A percentile compares a stretch with the other conserved stretches of the same genome.
These are phyloP conservation scores for Dactylellina drechsleri DNA, from an alignment of 2,329 filamentous ascomycete genomes.

Conservation along the genomic window DNA sequence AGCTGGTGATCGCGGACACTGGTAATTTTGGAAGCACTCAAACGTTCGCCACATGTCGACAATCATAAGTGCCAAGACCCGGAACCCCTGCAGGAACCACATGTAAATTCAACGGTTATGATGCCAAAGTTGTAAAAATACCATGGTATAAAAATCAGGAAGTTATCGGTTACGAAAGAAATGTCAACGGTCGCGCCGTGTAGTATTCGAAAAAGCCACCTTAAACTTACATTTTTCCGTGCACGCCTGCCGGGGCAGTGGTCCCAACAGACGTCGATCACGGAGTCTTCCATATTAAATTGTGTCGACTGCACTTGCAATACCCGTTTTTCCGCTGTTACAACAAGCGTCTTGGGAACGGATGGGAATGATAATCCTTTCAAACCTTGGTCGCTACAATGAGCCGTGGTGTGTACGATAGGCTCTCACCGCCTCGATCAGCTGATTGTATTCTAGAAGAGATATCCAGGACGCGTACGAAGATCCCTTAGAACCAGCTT, in stretches of 20 bases:
- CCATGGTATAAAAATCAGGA: neutral
- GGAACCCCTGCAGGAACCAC: too few relatives aligned
- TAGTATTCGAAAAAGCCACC: neutral
- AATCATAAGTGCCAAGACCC: neutral
- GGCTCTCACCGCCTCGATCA: slow-evolving; percentile 10
- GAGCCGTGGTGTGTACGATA: slow-evolving; percentile 8
- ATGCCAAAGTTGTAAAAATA: neutral
- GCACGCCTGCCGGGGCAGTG: slow-evolving; percentile 3
- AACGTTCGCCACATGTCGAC: slow-evolving; percentile 12
- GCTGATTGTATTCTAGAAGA: neutral
- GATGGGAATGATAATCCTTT: slow-evolving; percentile 6
- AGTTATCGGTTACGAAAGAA: slow-evolving; percentile 15
- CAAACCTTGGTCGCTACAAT: slow-evolving; percentile 17
- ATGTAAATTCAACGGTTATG: too few relatives aligned
- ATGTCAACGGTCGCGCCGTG: too few relatives aligned
- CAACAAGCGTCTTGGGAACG: neutral
- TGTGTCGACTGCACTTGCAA: neutral
- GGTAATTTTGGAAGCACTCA: slow-evolving; percentile 25
- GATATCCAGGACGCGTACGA: too few relatives aligned
- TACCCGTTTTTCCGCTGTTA: slow-evolving; percentile 5
- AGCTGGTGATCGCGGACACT: slow-evolving; percentile 8
- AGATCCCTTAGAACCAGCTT: too few relatives aligned
- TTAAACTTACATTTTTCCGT: slow-evolving; percentile 5
- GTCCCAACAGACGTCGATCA: slow-evolving; percentile 13
- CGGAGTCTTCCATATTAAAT: slow-evolving; percentile 16